Conservation (phyloP, 2,329 filamentous ascomycete genomes). For the Madurella fahalii region DNA sequence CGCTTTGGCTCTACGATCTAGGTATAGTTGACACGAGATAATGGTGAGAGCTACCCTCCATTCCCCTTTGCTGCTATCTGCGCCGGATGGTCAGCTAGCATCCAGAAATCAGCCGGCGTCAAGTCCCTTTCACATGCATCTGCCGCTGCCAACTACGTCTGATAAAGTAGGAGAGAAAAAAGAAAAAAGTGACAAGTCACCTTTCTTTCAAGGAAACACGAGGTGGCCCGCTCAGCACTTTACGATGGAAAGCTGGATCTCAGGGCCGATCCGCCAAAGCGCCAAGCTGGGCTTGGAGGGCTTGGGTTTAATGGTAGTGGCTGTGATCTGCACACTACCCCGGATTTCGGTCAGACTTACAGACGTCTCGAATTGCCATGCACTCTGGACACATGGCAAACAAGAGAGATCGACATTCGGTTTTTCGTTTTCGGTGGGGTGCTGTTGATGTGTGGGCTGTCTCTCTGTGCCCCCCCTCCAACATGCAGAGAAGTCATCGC, state of each 20-base stretch:
- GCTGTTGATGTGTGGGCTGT: background rate
- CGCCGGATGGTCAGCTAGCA: background rate
- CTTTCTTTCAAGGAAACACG: conserved; percentile 1
- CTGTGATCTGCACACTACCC: conserved; percentile 9
- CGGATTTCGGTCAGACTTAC: background rate
- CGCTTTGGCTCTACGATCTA: background rate
- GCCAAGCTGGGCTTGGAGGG: conserved; percentile 14
- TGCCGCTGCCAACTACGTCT: background rate
- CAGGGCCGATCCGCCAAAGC: conserved; percentile 22
- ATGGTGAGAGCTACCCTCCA: background rate
- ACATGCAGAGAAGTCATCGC: background rate
- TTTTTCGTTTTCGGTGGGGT: background rate
- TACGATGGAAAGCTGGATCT: conserved; percentile 10
- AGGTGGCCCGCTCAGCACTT: conserved; percentile 3
- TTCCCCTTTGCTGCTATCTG: background rate
- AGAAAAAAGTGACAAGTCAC: conserved; percentile 9
- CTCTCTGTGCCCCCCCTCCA: background rate
- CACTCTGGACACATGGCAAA: background rate
- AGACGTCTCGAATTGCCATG: background rate
- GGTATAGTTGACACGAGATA: too few relatives aligned
- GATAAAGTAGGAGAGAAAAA: background rate
- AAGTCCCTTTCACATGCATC: background rate
- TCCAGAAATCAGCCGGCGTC: conserved; percentile 13
- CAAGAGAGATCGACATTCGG: background rate
- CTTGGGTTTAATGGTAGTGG: conserved; percentile 2